Evolutionary conservation across 257 asterid genomes (phyloP), one percentile per base, ranked within the genome.

Genomic region (Solanum corneliomulleri): DNA sequence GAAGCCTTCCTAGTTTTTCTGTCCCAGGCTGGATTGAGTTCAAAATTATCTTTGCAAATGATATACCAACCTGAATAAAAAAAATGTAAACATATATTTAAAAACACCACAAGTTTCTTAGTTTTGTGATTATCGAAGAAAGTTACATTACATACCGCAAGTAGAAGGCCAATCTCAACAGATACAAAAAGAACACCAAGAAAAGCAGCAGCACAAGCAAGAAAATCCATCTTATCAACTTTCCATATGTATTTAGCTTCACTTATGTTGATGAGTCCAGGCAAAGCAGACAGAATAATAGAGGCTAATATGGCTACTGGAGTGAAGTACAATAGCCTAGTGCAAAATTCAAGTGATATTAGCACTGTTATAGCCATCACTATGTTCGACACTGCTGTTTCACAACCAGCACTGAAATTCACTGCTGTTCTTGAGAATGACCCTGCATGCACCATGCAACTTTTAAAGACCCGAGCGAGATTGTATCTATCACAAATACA

Each of bases 351-450:
- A 21, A 91, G 58, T 4, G 89, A 75, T 75, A 91, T 76, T 69
- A 91, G 78, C 60, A 91, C 92, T 31, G 92, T 86, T n/a, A 85
- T 75, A 5, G 91, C 89, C 93, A 91, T 91, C 41, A 95, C 96
- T 62, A 93, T 83, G 88, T 95, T 95, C 3, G 98, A 95, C 25
- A 93, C 93, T 47, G 91, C 94, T 0, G 95, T 94, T 88, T 92
- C 93, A 90, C 98, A 93, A 23, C 98, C 98, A 23, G 98, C 97
- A 85, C 89, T 93, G 88, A 92, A 91, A 88, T 95, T 95, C 75
- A 95, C 98, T 1, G 98, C 97, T 7, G 97, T 93, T 81, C 95
- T 85, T 3, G 98, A 95, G 86, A 95, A 94, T 14, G 98, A 95
- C 6, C 98, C 98, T 94, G 91, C 84, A 47, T 42, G 49, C 5